Evolutionary conservation across 2,329 filamentous ascomycete species (phyloP).

Genomic region (Lasiodiplodia sp.): DNA sequence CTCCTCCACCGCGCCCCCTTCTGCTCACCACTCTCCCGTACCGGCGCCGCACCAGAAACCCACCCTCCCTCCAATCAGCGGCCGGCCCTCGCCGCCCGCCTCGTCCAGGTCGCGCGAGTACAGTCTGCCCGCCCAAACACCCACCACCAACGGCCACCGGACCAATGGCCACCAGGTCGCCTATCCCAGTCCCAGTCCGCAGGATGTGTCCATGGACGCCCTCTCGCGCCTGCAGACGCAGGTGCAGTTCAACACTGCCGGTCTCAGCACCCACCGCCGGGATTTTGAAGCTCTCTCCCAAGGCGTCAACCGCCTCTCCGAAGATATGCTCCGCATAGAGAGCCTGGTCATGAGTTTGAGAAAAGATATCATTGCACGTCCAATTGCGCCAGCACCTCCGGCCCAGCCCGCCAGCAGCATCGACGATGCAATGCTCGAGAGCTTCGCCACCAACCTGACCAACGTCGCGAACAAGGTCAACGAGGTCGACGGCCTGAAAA

Average conservation of each 20-base stretch:
- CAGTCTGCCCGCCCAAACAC: constrained; percentile 27
- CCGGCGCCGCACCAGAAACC: constrained; percentile 27
- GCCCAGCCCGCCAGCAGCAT: constrained; percentile 26
- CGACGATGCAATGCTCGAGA: constrained; percentile 52
- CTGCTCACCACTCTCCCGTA: constrained; percentile 33
- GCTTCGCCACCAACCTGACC: constrained; percentile 52
- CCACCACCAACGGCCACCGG: constrained; percentile 34
- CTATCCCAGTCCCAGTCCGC: constrained; percentile 39
- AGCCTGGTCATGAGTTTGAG: constrained; percentile 46
- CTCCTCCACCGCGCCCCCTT: constrained; percentile 34
- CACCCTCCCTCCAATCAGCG: constrained; percentile 22
- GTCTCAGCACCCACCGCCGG: constrained; percentile 42
- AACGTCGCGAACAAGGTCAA: constrained; percentile 52
- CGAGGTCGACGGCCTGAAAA: constrained; percentile 55
- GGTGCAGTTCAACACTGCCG: constrained; percentile 54
- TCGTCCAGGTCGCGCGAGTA: constrained; percentile 35
- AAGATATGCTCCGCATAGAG: constrained; percentile 50
- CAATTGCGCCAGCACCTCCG: constrained; percentile 22
- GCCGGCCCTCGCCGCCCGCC: constrained; percentile 33
- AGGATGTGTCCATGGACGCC: constrained; percentile 47
- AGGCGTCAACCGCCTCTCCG: constrained; percentile 48
- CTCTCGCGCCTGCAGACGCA: constrained; percentile 57
- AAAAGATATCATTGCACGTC: constrained; percentile 42
- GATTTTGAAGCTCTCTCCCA: constrained; percentile 51
- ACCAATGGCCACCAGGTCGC: constrained; percentile 37